These are phyloP conservation scores for Vitis rotundifolia DNA, from an alignment of 164 flowering plant species.

Conservation along the genomic window DNA sequence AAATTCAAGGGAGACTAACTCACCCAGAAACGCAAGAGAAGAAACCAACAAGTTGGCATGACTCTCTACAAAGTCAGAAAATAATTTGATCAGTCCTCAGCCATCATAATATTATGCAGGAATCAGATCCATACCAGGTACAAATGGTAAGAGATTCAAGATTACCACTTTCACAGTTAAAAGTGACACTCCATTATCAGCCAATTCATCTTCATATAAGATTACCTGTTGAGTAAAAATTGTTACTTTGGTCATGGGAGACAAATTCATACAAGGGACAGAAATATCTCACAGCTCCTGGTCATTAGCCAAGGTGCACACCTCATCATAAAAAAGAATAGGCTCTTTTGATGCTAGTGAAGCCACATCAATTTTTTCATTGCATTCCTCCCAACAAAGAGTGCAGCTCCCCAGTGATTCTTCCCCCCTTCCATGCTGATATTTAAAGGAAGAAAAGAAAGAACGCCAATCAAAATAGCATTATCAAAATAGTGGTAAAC, in stretches of 20 bases:
- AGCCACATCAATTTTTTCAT: slow-evolving; percentile 73
- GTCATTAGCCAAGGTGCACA: slow-evolving; percentile 15
- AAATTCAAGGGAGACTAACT: slow-evolving; percentile 28
- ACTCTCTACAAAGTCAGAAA: slow-evolving; percentile 67
- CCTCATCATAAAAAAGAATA: slow-evolving; percentile 98
- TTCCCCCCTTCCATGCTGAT: slow-evolving; percentile 32
- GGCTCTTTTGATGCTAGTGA: slow-evolving; percentile 85
- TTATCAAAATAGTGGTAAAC: not conserved
- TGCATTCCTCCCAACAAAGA: slow-evolving; percentile 73
- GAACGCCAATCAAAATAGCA: slow-evolving; percentile 2
- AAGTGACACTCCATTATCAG: slow-evolving; percentile 93
- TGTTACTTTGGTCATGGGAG: slow-evolving; percentile 4
- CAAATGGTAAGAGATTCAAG: slow-evolving; percentile 1
- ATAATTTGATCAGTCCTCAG: slow-evolving; percentile 1
- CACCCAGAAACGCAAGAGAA: slow-evolving; percentile 97
- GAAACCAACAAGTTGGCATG: slow-evolving; percentile 98
- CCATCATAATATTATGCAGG: not conserved
- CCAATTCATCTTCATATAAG: slow-evolving; percentile 94
- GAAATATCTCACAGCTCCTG: slow-evolving; percentile 1
- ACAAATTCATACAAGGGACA: slow-evolving; percentile 3
- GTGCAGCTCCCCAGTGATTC: slow-evolving; percentile 22
- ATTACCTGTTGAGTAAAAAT: slow-evolving; percentile 57
- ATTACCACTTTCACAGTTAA: slow-evolving; percentile 96
- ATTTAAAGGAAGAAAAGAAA: not conserved
- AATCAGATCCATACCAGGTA: not conserved